These are phyloP conservation scores for Chlorella sp. DNA, from an alignment of 139 green algal species.

Conservation along the genomic window DNA sequence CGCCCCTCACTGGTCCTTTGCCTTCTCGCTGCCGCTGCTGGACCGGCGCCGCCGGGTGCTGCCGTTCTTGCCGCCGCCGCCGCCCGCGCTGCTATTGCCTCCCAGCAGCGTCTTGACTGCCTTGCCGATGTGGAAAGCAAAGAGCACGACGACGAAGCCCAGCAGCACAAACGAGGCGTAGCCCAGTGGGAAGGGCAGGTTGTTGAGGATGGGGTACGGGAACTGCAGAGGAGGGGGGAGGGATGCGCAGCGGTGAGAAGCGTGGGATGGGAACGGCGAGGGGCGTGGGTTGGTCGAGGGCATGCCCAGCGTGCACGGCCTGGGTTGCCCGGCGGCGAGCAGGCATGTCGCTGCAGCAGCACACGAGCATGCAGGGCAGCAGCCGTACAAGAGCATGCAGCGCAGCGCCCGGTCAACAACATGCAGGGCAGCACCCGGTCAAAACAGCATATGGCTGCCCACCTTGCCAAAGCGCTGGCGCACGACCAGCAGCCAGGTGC, in stretches of 20 bases:
- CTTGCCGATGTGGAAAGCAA: conserved; percentile 54
- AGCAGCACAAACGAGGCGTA: conserved; percentile 37
- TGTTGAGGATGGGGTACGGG: conserved; percentile 79
- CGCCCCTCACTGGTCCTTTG: not conserved
- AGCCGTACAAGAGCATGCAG: no score
- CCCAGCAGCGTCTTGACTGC: conserved; percentile 8
- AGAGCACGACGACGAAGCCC: conserved; percentile 33
- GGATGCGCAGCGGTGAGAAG: no score
- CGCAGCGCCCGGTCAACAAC: no score
- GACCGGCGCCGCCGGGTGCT: not conserved
- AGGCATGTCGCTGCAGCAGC: no score
- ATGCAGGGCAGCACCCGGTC: no score
- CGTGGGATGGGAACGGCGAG: no score
- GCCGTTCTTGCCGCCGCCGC: not conserved
- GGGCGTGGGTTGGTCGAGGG: no score
- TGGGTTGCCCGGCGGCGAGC: no score
- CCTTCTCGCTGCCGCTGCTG: not conserved
- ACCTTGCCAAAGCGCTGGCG: conserved; percentile 47
- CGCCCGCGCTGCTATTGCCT: not conserved
- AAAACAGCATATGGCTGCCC: not conserved
- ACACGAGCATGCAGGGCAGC: no score
- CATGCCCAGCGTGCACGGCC: no score
- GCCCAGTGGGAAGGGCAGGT: conserved; percentile 54
- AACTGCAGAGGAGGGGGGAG: conserved; percentile 35
- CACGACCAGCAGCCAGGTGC: conserved; percentile 51